phyloP scores from a whole-genome alignment of 352 stramenopile genomes.

The Pythium monospermum region DNA sequence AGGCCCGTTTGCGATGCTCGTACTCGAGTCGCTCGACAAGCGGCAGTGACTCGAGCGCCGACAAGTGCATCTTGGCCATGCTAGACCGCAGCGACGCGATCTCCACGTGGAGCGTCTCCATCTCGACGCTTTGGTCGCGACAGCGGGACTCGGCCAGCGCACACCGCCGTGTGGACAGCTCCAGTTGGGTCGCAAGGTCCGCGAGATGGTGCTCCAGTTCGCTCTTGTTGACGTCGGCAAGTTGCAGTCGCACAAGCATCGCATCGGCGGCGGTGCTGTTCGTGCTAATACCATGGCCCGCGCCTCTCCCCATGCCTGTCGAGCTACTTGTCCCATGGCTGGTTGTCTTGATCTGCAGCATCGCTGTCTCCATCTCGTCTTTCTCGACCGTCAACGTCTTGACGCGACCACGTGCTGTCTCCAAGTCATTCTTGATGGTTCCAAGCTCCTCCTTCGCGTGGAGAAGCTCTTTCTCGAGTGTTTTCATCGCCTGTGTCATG shows the following conservation, averaged over 20 bases:
- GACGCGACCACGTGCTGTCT: conserved; percentile 9
- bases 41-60: conserved; percentile 22
- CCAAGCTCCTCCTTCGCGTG: conserved; percentile 14
- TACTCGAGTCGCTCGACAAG: conserved; percentile 34
- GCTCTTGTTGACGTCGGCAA: conserved; percentile 34
- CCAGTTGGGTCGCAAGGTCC: conserved; percentile 29
- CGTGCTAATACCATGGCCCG: too few species aligned
- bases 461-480: conserved; percentile 16
- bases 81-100: conserved; percentile 27
- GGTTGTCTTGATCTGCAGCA: conserved; percentile 9
- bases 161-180: conserved; percentile 27
- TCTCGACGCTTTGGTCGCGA: conserved; percentile 14
- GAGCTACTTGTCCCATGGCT: neutral
- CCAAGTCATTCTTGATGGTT: conserved; percentile 12
- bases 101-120: conserved; percentile 24
- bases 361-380: conserved; percentile 18
- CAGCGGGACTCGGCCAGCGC: conserved; percentile 14
- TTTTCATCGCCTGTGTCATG: conserved; percentile 14
- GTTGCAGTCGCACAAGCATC: conserved; percentile 54
- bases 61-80: conserved; percentile 28
- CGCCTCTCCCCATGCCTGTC: too few species aligned
- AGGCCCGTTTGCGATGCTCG: conserved; percentile 65
- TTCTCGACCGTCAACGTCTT: conserved; percentile 23
- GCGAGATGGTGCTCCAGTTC: conserved; percentile 36
- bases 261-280: conserved; percentile 23